These are phyloP conservation scores for Ceratobasidium sp. DNA, from an alignment of 1,284 basidiomycete species.

Conservation along the genomic window DNA sequence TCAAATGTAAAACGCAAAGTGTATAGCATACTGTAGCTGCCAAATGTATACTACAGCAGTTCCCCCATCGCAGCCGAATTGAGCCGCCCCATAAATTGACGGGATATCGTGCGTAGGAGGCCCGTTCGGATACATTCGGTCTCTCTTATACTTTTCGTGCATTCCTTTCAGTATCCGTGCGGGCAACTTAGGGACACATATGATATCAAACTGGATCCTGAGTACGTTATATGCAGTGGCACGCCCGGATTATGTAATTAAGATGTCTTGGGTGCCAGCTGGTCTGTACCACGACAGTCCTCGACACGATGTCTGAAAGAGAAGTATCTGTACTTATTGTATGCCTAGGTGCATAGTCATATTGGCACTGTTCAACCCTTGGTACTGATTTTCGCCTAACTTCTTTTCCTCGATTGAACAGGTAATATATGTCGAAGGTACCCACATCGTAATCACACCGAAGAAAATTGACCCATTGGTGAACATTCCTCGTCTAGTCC, in stretches of 20 bases:
- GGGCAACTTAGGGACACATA: not conserved
- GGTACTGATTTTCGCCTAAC: not conserved
- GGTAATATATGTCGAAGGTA: constrained; percentile 40
- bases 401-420: not conserved
- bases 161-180: not conserved
- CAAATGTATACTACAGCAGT: constrained; percentile 22
- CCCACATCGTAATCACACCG: not conserved
- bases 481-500: constrained; percentile 13
- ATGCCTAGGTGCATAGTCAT: constrained; percentile 5
- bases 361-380: not conserved
- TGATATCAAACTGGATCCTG: not conserved
- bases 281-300: not conserved
- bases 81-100: too few relatives aligned
- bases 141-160: not conserved
- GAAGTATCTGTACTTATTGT: constrained; percentile 29
- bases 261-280: too few relatives aligned
- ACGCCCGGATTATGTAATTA: not conserved
- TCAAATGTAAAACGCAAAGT: not conserved
- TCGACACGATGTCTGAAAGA: constrained; percentile 9
- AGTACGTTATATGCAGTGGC: not conserved
- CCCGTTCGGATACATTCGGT: too few relatives aligned
- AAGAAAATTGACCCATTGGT: not conserved
- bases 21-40: not conserved
- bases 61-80: too few relatives aligned
- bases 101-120: too few relatives aligned